Conservation (phyloP, 2,329 filamentous ascomycete genomes). For the Dendrostoma leiphaemia region DNA sequence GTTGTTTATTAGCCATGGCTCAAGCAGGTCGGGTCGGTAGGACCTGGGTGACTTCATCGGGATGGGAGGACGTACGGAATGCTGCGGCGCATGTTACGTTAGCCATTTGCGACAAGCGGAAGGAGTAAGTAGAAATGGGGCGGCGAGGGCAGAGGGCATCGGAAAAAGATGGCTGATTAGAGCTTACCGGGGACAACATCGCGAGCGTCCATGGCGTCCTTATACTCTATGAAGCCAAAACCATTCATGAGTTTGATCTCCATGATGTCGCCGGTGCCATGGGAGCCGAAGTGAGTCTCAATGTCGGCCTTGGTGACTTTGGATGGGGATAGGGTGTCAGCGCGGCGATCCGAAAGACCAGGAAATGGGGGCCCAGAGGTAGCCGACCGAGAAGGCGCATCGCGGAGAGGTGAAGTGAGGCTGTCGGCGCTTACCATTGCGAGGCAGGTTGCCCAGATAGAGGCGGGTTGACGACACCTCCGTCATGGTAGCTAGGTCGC, state of each 20-base stretch:
- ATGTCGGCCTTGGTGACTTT: constrained; percentile 95
- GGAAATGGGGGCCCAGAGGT: constrained; percentile 13
- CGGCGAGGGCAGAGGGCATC: constrained; percentile 20
- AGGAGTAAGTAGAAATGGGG: constrained; percentile 20
- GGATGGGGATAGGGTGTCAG: constrained; percentile 32
- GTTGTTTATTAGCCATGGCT: constrained; percentile 37
- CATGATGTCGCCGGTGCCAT: constrained; percentile 95
- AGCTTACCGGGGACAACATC: constrained; percentile 94
- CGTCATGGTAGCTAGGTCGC: constrained; percentile 57
- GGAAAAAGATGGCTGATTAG: constrained; percentile 18
- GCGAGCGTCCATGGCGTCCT: constrained; percentile 95
- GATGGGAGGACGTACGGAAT: constrained; percentile 55
- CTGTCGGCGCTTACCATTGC: constrained; percentile 69
- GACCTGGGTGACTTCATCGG: constrained; percentile 30
- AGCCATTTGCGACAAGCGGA: constrained; percentile 22
- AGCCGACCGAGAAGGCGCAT: constrained; percentile 2
- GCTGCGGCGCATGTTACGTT: constrained; percentile 39
- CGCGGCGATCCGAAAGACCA: constrained; percentile 14
- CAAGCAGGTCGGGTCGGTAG: constrained; percentile 28
- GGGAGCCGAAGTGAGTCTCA: constrained; percentile 90
- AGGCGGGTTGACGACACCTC: constrained; percentile 94
- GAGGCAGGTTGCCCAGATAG: constrained; percentile 96
- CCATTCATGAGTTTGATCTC: constrained; percentile 99
- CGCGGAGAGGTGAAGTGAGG: constrained; percentile 3
- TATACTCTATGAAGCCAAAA: constrained; percentile 99